These are phyloP conservation scores for Dysphania ambrosioides DNA, from an alignment of 148 eudicot genomes.

Conservation along the genomic window DNA sequence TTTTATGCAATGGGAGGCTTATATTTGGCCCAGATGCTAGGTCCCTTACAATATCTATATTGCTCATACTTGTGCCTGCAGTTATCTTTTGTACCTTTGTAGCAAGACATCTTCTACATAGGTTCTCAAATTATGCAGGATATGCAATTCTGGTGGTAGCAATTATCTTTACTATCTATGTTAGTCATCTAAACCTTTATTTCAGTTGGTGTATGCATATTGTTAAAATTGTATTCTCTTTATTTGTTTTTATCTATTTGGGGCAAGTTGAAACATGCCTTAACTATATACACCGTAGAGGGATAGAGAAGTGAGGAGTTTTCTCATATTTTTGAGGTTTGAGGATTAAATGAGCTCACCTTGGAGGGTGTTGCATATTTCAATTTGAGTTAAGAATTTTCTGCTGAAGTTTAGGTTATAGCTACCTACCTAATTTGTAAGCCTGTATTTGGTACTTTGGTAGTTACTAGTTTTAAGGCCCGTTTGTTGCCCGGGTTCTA, in stretches of 20 bases:
- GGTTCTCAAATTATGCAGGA: slow-evolving; percentile 54
- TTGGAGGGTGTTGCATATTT: background rate
- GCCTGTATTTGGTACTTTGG: background rate
- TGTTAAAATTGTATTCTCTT: background rate
- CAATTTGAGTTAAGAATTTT: background rate
- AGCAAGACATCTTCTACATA: slow-evolving; percentile 51
- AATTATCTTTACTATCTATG: slow-evolving; percentile 55
- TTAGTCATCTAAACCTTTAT: slow-evolving; percentile 34
- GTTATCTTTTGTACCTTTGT: slow-evolving; percentile 55
- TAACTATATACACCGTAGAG: background rate
- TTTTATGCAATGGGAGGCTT: slow-evolving; percentile 57
- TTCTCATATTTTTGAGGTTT: background rate
- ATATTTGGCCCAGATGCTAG: slow-evolving; percentile 79
- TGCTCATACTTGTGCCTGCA: slow-evolving; percentile 56
- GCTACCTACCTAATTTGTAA: background rate
- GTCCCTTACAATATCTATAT: slow-evolving; percentile 49
- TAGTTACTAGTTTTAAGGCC: too few species aligned
- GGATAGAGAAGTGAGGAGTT: background rate
- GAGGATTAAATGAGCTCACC: background rate
- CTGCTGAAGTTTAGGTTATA: background rate
- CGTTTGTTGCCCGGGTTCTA: too few species aligned
- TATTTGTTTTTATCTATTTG: background rate
- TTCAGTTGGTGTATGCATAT: background rate
- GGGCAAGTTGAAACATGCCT: background rate
- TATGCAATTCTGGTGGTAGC: slow-evolving; percentile 53